Base-by-base conservation (phyloP, 2,329 filamentous ascomycete genomes). In the Cytospora chrysosperma region DNA sequence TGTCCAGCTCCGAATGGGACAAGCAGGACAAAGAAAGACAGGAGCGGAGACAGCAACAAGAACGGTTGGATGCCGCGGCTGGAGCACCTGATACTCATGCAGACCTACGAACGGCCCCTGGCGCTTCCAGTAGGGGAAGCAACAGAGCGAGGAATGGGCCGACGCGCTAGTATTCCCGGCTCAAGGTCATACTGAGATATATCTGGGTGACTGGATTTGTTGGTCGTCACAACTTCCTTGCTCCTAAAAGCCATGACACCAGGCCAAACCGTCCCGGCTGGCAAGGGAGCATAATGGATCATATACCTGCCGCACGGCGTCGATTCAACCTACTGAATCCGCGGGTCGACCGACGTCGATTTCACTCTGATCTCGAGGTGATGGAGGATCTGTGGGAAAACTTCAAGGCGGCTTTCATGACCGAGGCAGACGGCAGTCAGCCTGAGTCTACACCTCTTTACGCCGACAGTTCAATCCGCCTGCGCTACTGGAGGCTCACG, bases 1-100 rank as follows among this genome's bases (percentile, higher is more conserved):
- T 66, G 13, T 65, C 64, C 12, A 58, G 54, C 19, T 61, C 61
- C 26, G 64, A 66, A 40, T 67, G 63, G 63, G 64, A 67, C 15
- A 59, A 57, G 43, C 27, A 30, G 30, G 34, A 59, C 19, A 64
- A 65, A 28, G 62, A 53, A 24, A 40, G n/a, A 15, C 55, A 65
- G 47, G 40, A 59, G 47, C 53, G 40, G n/a, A 50, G n/a, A 19
- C 61, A 63, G 51, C 58, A 40, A 60, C 52, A 50, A 15, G n/a
- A 43, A n/a, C 34, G 37, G n/a, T 32, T 47, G 32, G 12, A 55
- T 34, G 51, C 59, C 59, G 51, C 55, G 27, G 30, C 12, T 30
- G 52, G 21, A 19, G 40, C 43, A 24, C 4, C 43, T 10, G 10
- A 24, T 24, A 1, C n/a, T 24, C 43, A 47, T 9, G 43, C 43